phyloP scores from a whole-genome alignment of 148 eudicot species.

The Persicaria tinctoria region DNA sequence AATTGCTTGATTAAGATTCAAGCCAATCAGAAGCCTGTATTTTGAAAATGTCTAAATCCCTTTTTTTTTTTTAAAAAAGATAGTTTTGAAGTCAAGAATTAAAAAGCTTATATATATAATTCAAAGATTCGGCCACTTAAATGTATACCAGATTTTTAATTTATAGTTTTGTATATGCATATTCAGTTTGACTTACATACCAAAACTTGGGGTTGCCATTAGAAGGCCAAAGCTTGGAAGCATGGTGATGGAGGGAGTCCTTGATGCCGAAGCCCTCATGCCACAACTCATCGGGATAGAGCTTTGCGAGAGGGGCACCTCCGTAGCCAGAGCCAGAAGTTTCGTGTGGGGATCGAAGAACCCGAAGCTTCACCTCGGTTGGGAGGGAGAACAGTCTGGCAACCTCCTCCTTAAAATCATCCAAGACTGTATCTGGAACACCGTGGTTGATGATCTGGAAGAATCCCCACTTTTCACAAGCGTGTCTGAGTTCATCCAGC shows the following conservation, averaged over 20 bases:
- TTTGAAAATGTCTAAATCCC: no score
- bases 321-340: slow-evolving; percentile 30
- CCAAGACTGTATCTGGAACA: slow-evolving; percentile 13
- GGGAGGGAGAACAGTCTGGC: slow-evolving; percentile 22
- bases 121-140: neutral
- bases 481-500: slow-evolving; percentile 1
- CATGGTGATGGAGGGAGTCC: slow-evolving; percentile 21
- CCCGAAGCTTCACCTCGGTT: slow-evolving; percentile 15
- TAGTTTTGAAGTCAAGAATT: no score
- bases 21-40: no score
- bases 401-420: slow-evolving; percentile 20
- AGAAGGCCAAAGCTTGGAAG: slow-evolving; percentile 22
- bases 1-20: no score
- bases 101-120: no score
- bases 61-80: no score
- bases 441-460: slow-evolving; percentile 28
- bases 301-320: slow-evolving; percentile 13
- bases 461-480: slow-evolving; percentile 25
- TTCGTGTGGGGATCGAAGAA: slow-evolving; percentile 9
- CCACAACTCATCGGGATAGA: slow-evolving; percentile 24
- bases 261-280: slow-evolving; percentile 26
- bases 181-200: neutral
- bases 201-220: slow-evolving; percentile 9
- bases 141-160: neutral
- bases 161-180: no score